These are phyloP conservation scores for Pyrrhoderma lamaoense DNA, from an alignment of 1,284 basidiomycete species.

Conservation along the genomic window DNA sequence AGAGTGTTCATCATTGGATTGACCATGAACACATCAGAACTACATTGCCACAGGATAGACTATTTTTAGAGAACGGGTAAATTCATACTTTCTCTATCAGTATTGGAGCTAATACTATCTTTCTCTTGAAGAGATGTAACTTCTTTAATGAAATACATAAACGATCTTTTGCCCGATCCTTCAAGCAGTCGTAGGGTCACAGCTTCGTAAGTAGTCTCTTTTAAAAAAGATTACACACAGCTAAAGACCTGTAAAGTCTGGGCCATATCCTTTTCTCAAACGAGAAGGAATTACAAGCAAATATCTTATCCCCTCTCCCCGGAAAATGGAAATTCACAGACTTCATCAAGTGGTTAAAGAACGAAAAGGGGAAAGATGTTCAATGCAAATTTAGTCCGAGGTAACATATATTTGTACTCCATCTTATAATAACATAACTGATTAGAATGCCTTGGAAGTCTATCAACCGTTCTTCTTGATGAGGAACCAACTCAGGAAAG, in stretches of 20 bases:
- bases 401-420: conserved; percentile 30
- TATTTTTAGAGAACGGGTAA: conserved; percentile 31
- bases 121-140: not conserved
- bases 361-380: conserved; percentile 22
- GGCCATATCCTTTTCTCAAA: conserved; percentile 51
- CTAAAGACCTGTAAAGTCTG: conserved; percentile 30
- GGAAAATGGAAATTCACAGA: conserved; percentile 37
- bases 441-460: no score
- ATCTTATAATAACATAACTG: no score
- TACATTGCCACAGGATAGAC: conserved; percentile 24
- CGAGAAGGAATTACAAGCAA: conserved; percentile 28
- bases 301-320: conserved; percentile 44
- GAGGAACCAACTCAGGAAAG: conserved; percentile 31
- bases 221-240: not conserved
- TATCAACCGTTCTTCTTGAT: conserved; percentile 37
- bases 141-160: conserved; percentile 4
- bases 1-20: no score
- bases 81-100: conserved; percentile 9
- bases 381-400: conserved; percentile 46
- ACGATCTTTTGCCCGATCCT: not conserved
- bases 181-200: conserved; percentile 26
- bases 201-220: conserved; percentile 38
- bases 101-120: not conserved
- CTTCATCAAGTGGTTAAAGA: conserved; percentile 41
- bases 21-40: no score